Percentiles rank a stretch among this genome's conserved stretches.
phyloP scores from a whole-genome alignment of 2,329 filamentous ascomycete species.

The Trichoderma cornu-damae region DNA sequence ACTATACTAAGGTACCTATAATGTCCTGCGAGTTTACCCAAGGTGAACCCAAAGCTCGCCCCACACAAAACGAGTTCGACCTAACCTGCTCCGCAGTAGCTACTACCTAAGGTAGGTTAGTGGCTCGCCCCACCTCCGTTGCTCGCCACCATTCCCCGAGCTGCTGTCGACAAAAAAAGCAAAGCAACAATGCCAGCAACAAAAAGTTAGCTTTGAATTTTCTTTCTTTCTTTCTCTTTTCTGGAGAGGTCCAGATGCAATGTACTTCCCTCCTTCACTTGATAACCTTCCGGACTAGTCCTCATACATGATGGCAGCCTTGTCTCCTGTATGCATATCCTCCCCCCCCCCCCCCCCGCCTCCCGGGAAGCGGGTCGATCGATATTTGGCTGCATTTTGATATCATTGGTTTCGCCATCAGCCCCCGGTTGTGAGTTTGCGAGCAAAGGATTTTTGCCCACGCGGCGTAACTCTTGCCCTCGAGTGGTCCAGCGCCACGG shows the following conservation, averaged over 20 bases:
- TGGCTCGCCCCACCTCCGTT: not conserved
- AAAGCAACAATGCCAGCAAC: not conserved
- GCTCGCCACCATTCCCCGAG: not conserved
- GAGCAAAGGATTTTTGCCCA: not conserved
- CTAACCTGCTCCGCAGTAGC: no score
- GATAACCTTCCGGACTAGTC: constrained; percentile 7
- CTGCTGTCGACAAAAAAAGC: not conserved
- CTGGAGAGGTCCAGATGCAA: not conserved
- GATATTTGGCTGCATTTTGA: constrained; percentile 12
- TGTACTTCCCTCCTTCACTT: not conserved
- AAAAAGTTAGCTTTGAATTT: no score
- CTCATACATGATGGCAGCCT: not conserved
- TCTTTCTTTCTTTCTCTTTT: no score
- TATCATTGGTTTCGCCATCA: not conserved
- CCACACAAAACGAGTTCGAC: no score
- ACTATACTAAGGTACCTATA: no score
- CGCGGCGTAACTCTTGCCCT: constrained; percentile 1
- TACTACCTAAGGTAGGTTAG: no score
- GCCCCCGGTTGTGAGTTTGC: no score
- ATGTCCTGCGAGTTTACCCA: no score
- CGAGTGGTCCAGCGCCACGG: no score
- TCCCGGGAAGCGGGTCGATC: constrained; percentile 16
- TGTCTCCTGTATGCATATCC: constrained; percentile 11
- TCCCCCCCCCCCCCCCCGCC: constrained; percentile 13
- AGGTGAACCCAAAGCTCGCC: no score